phyloP scores from a whole-genome alignment of 2,329 filamentous ascomycete species.

The Hypocreales sp. region DNA sequence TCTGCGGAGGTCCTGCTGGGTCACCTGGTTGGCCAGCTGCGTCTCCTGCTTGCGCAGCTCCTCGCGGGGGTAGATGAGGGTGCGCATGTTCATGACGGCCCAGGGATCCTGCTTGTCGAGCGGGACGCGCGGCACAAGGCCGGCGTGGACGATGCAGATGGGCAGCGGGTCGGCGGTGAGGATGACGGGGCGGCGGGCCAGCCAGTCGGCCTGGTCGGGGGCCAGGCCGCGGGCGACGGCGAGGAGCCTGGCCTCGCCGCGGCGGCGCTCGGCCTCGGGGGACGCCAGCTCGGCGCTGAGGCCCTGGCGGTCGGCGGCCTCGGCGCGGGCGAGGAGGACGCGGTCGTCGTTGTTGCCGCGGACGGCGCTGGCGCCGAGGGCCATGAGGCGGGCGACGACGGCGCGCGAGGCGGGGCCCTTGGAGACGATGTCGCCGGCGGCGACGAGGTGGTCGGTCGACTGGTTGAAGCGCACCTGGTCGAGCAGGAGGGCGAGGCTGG shows the following conservation, averaged over 20 bases:
- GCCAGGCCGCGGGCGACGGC: constrained; percentile 39
- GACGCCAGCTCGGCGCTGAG: constrained; percentile 12
- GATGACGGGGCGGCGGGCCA: constrained; percentile 62
- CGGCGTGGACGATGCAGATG: constrained; percentile 66
- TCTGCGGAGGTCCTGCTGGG: constrained; percentile 2
- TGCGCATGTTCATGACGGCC: constrained; percentile 86
- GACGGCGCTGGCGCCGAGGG: constrained; percentile 62
- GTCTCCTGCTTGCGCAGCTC: constrained; percentile 22
- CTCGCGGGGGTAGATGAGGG: constrained; percentile 41
- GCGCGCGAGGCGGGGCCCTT: constrained; percentile 75
- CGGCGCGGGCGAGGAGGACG: constrained; percentile 50
- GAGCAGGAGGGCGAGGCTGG: constrained; percentile 51
- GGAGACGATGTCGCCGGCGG: constrained; percentile 65
- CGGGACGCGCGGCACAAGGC: constrained; percentile 60
- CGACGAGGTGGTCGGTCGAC: constrained; percentile 52
- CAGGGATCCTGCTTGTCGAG: constrained; percentile 59
- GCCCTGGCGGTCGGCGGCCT: constrained; percentile 10
- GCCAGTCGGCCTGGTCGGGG: constrained; percentile 49
- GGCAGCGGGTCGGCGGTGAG: constrained; percentile 51
- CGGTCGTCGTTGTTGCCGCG: constrained; percentile 89
- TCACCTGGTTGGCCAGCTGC: constrained; percentile 5
- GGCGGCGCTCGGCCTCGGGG: constrained; percentile 11
- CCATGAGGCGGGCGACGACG: constrained; percentile 61
- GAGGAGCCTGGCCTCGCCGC: constrained; percentile 24
- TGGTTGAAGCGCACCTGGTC: constrained; percentile 46